Conservation (phyloP, 192 early-diverging fungal species). For the Podila epicladia region DNA sequence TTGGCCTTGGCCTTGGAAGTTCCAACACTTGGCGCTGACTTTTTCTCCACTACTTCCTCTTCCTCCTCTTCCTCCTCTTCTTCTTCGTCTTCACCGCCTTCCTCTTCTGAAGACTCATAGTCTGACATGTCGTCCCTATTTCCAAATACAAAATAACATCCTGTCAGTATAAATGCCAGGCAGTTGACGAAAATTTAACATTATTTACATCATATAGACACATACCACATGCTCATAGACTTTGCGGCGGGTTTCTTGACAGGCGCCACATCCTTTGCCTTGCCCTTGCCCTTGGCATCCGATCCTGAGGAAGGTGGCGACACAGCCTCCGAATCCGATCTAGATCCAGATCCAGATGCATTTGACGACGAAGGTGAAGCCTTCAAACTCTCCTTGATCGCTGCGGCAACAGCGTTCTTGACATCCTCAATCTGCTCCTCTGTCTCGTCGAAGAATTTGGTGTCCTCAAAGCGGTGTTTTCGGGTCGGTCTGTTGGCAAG, state of each 20-base stretch:
- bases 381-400: conserved; percentile 50
- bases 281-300: conserved; percentile 30
- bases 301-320: not conserved
- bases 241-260: conserved; percentile 24
- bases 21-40: conserved; percentile 29
- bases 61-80: conserved; percentile 37
- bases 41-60: conserved; percentile 16
- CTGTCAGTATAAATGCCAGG: not conserved
- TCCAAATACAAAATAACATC: not conserved
- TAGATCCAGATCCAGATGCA: conserved; percentile 9
- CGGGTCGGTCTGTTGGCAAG: conserved; percentile 62
- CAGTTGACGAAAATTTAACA: not conserved
- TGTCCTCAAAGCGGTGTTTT: conserved; percentile 89
- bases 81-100: conserved; percentile 14
- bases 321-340: not conserved
- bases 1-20: conserved; percentile 4
- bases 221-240: conserved; percentile 50
- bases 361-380: conserved; percentile 4
- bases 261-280: conserved; percentile 19
- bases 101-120: conserved; percentile 42
- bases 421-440: conserved; percentile 75
- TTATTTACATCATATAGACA: not conserved
- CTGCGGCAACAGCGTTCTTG: conserved; percentile 61
- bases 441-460: conserved; percentile 71
- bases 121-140: conserved; percentile 50